Percentiles rank a stretch among this genome's conserved stretches.
Conservation (phyloP, 805 yeast species). For the Cyberlindnera sargentensis region DNA sequence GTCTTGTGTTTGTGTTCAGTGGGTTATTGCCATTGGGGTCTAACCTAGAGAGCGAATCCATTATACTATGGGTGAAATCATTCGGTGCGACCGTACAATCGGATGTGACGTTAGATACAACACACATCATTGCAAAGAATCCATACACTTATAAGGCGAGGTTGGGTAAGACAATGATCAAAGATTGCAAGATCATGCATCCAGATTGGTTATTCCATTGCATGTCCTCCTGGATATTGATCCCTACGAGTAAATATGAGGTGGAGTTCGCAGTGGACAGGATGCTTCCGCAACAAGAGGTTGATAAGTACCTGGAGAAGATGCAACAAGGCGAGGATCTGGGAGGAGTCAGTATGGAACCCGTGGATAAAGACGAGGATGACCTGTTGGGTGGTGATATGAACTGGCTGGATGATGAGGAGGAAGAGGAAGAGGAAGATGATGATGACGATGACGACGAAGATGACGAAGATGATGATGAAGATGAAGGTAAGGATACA, state of each 20-base stretch:
- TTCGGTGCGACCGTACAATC: constrained; percentile 84
- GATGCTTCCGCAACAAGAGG: constrained; percentile 36
- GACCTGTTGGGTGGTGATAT: constrained; percentile 28
- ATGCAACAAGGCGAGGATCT: constrained; percentile 15
- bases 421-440: constrained; percentile 37
- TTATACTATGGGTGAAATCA: constrained; percentile 85
- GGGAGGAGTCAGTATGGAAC: constrained; percentile 5
- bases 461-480: constrained; percentile 5
- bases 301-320: constrained; percentile 25
- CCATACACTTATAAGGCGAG: constrained; percentile 81
- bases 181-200: constrained; percentile 66
- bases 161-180: constrained; percentile 57
- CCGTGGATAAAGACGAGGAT: constrained; percentile 37
- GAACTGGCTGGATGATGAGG: constrained; percentile 28
- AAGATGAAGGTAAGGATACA: constrained; percentile 7
- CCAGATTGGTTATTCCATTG: constrained; percentile 93
- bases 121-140: constrained; percentile 81
- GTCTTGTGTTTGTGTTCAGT: constrained; percentile 67
- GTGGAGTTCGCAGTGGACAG: constrained; percentile 45
- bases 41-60: constrained; percentile 66
- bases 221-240: constrained; percentile 68
- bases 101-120: constrained; percentile 64
- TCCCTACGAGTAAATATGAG: constrained; percentile 55
- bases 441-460: constrained; percentile 17
- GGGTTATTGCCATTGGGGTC: constrained; percentile 88